A percentile compares a stretch with the other conserved stretches of the same genome.
Evolutionary conservation across 345 rosid species (phyloP).

Genomic region (Raphanus raphanistrum): DNA sequence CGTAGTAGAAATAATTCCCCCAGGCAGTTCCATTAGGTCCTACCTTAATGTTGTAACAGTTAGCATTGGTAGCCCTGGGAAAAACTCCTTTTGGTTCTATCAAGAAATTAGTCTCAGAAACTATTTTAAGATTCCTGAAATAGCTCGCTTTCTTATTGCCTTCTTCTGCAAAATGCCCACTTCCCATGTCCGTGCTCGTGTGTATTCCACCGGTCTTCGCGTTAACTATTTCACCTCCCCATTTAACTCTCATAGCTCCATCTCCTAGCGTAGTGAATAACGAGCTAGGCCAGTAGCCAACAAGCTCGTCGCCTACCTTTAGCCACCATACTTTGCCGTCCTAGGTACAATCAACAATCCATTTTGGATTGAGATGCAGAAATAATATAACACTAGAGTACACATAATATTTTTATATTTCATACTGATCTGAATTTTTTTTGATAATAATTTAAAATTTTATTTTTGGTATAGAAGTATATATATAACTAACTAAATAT

Average conservation of each 20-base stretch:
- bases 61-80: not conserved
- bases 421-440: too few species aligned
- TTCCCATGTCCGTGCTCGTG: conserved; percentile 63
- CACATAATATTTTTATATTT: too few species aligned
- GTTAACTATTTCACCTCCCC: conserved; percentile 33
- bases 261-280: not conserved
- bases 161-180: conserved; percentile 58
- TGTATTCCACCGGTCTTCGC: conserved; percentile 43
- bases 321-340: not conserved
- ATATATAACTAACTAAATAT: too few species aligned
- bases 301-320: not conserved
- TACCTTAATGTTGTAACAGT: not conserved
- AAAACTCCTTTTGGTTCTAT: conserved; percentile 41
- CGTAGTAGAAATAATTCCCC: not conserved
- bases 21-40: not conserved
- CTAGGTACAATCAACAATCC: not conserved
- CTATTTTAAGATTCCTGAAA: conserved; percentile 51
- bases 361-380: not conserved
- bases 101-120: conserved; percentile 53
- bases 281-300: not conserved
- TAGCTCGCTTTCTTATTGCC: conserved; percentile 57
- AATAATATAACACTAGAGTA: too few species aligned
- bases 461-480: too few species aligned
- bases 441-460: too few species aligned
- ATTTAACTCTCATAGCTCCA: not conserved